These are phyloP conservation scores for Penicillium griseofulvum DNA, from an alignment of 2,329 filamentous ascomycete genomes.

Conservation along the genomic window DNA sequence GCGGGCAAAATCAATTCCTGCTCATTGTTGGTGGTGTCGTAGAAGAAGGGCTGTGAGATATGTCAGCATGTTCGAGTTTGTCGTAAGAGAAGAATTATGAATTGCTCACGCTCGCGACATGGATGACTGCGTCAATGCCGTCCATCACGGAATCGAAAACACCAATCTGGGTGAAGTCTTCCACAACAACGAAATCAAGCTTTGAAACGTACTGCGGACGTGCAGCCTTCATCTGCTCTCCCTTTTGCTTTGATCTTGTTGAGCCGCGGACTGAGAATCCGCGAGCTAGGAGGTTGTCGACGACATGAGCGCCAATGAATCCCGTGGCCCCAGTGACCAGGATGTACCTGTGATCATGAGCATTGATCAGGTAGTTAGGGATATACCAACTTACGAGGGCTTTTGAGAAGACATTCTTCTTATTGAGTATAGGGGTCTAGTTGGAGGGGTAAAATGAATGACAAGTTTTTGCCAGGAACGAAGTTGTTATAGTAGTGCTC, in stretches of 20 bases:
- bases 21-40: slow-evolving; percentile 46
- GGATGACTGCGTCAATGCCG: slow-evolving; percentile 46
- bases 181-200: slow-evolving; percentile 46
- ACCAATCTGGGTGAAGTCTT: slow-evolving; percentile 42
- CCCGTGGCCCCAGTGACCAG: slow-evolving; percentile 31
- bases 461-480: not conserved
- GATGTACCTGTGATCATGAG: slow-evolving; percentile 13
- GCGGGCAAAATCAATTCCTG: slow-evolving; percentile 46
- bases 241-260: slow-evolving; percentile 23
- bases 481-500: not conserved
- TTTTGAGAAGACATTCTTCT: slow-evolving; percentile 4
- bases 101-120: slow-evolving; percentile 45
- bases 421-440: not conserved
- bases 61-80: not conserved
- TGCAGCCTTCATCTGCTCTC: slow-evolving; percentile 38
- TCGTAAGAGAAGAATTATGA: not conserved
- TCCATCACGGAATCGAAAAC: slow-evolving; percentile 41
- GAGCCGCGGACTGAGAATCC: slow-evolving; percentile 26
- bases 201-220: slow-evolving; percentile 35
- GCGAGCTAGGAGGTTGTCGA: slow-evolving; percentile 24
- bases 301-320: slow-evolving; percentile 31
- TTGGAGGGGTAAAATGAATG: not conserved
- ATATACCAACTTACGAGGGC: slow-evolving; percentile 1
- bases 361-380: not conserved
- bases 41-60: slow-evolving; percentile 43